These are phyloP conservation scores for Brassica incana DNA, from an alignment of 345 rosid genomes.

Conservation along the genomic window DNA sequence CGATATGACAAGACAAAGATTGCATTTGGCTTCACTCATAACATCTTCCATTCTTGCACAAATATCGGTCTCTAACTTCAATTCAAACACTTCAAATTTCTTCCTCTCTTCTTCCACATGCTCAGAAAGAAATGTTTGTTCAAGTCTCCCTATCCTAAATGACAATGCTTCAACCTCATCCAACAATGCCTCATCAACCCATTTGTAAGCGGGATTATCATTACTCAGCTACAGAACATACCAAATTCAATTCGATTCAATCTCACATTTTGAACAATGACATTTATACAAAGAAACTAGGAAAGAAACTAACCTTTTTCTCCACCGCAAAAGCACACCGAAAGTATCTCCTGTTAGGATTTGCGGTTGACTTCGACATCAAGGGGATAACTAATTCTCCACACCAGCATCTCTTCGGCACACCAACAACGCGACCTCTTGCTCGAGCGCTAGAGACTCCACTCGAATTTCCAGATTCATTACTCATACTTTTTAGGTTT, in stretches of 20 bases:
- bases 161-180: background rate
- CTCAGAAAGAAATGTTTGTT: background rate
- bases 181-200: slow-evolving; percentile 4
- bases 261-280: background rate
- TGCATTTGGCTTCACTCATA: background rate
- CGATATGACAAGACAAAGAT: no score
- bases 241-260: no score
- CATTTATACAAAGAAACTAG: background rate
- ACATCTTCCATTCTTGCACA: background rate
- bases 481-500: background rate
- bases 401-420: background rate
- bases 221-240: background rate
- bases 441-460: background rate
- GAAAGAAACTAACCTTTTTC: background rate
- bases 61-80: background rate
- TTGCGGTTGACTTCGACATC: background rate
- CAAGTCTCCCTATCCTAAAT: background rate
- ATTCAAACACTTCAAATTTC: no score
- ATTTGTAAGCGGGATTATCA: background rate
- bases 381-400: background rate
- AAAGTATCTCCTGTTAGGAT: background rate
- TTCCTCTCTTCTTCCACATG: no score
- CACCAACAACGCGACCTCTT: no score
- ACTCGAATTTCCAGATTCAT: background rate
- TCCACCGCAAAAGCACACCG: background rate